Conservation (phyloP, 108 stramenopile species). For the Cyclotella distinguenda region DNA sequence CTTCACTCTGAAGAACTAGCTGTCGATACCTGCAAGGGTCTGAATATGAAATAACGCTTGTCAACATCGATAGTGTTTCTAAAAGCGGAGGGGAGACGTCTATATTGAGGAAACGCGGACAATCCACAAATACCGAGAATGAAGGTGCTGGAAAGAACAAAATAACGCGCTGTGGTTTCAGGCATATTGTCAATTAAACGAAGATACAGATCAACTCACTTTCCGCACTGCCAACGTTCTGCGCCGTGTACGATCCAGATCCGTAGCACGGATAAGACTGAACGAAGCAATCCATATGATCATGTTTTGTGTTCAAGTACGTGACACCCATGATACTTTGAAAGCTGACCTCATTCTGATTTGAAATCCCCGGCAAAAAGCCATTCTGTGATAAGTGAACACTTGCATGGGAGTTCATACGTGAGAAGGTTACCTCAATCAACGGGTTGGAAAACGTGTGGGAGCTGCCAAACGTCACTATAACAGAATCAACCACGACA, state of each 20-base stretch:
- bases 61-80: slow-evolving; percentile 14
- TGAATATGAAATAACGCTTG: background rate
- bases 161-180: too few species aligned
- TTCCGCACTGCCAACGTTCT: background rate
- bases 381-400: slow-evolving; percentile 8
- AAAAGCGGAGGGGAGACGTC: slow-evolving; percentile 13
- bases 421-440: too few species aligned
- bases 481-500: slow-evolving; percentile 19
- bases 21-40: background rate
- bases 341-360: slow-evolving; percentile 16
- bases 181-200: background rate
- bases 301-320: slow-evolving; percentile 34
- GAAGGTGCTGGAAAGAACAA: slow-evolving; percentile 12
- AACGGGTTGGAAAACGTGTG: slow-evolving; percentile 21
- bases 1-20: background rate
- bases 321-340: slow-evolving; percentile 2
- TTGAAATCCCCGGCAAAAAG: slow-evolving; percentile 3
- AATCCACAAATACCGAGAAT: slow-evolving; percentile 16
- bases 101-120: slow-evolving; percentile 27
- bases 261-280: slow-evolving; percentile 16
- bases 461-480: slow-evolving; percentile 28
- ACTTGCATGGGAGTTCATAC: too few species aligned
- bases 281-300: slow-evolving; percentile 5
- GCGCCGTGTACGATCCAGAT: background rate
- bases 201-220: background rate